These are phyloP conservation scores for Diutina sp. DNA, from an alignment of 1,139 yeast genomes.

Conservation along the genomic window DNA sequence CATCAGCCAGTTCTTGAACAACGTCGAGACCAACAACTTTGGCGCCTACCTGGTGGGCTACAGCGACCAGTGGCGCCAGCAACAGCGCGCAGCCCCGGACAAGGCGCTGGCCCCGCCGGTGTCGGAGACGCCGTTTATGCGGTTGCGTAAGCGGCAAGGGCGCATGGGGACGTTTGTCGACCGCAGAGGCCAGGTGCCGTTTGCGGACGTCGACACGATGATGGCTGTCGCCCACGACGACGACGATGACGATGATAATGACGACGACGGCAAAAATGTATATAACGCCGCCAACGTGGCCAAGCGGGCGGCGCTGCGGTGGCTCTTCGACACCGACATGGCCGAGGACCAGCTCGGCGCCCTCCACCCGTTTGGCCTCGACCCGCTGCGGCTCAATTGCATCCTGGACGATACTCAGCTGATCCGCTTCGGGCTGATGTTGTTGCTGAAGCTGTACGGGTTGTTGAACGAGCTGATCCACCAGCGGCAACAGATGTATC, in stretches of 20 bases:
- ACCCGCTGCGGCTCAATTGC: slow-evolving; percentile 59
- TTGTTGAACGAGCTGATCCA: slow-evolving; percentile 40
- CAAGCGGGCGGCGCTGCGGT: slow-evolving; percentile 52
- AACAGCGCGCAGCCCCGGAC: background rate
- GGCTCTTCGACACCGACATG: slow-evolving; percentile 64
- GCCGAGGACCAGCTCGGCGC: slow-evolving; percentile 34
- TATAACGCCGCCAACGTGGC: slow-evolving; percentile 47
- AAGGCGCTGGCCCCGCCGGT: background rate
- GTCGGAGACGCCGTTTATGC: slow-evolving; percentile 41
- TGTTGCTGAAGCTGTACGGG: slow-evolving; percentile 76
- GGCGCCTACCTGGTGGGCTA: slow-evolving; percentile 34
- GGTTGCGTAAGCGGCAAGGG: slow-evolving; percentile 66
- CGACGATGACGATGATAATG: slow-evolving; percentile 13
- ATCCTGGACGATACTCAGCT: slow-evolving; percentile 82
- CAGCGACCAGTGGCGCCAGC: slow-evolving; percentile 11
- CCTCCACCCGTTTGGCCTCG: slow-evolving; percentile 46
- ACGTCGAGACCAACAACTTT: slow-evolving; percentile 32
- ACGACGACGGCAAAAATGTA: slow-evolving; percentile 12
- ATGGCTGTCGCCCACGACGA: slow-evolving; percentile 15
- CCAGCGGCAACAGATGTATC: slow-evolving; percentile 23
- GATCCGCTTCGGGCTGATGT: slow-evolving; percentile 84
- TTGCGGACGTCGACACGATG: slow-evolving; percentile 22
- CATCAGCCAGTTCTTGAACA: slow-evolving; percentile 29
- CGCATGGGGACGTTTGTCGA: slow-evolving; percentile 65
- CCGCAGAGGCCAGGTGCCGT: slow-evolving; percentile 34